A percentile compares a stretch with the other conserved stretches of the same genome.
Conservation (phyloP, 2,329 filamentous ascomycete species). For the Neofusicoccum ribis region DNA sequence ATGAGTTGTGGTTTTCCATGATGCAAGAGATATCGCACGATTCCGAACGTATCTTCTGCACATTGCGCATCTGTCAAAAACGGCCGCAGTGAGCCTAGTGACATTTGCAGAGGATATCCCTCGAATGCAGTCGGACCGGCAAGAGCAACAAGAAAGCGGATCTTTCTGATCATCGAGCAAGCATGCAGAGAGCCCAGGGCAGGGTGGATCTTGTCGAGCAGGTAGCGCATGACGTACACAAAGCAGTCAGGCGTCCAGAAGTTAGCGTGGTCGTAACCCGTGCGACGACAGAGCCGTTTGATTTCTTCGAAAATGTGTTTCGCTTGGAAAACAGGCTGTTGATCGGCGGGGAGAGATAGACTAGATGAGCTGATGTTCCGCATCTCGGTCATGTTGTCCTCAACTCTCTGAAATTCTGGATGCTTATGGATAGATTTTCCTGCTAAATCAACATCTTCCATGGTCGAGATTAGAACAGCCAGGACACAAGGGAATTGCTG, state of each 20-base stretch:
- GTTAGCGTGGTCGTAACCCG: slow-evolving; percentile 61
- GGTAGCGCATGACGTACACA: slow-evolving; percentile 70
- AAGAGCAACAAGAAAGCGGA: slow-evolving; percentile 77
- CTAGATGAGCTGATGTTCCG: slow-evolving; percentile 66
- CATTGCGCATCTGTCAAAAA: slow-evolving; percentile 84
- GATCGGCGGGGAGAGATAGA: slow-evolving; percentile 68
- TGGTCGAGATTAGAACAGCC: slow-evolving; percentile 71
- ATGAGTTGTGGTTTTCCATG: slow-evolving; percentile 66
- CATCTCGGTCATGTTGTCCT: slow-evolving; percentile 68
- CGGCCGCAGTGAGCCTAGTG: slow-evolving; percentile 74
- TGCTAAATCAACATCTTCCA: slow-evolving; percentile 74
- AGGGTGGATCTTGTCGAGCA: slow-evolving; percentile 79
- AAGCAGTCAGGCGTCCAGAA: slow-evolving; percentile 78
- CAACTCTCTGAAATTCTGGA: slow-evolving; percentile 59
- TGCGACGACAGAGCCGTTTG: slow-evolving; percentile 72
- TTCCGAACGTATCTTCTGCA: slow-evolving; percentile 83
- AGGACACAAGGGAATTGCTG: slow-evolving; percentile 75
- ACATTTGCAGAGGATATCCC: slow-evolving; percentile 87
- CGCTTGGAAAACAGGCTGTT: slow-evolving; percentile 83
- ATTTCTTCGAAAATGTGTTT: slow-evolving; percentile 76
- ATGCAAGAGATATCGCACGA: slow-evolving; percentile 79
- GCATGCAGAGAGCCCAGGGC: slow-evolving; percentile 84
- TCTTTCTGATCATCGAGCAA: slow-evolving; percentile 81
- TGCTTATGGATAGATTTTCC: slow-evolving; percentile 67
- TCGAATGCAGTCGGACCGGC: slow-evolving; percentile 71